Evolutionary conservation across 192 early-diverging fungal genomes (phyloP), one percentile per base, ranked within the genome.

Genomic region (Coemansia furcata): DNA sequence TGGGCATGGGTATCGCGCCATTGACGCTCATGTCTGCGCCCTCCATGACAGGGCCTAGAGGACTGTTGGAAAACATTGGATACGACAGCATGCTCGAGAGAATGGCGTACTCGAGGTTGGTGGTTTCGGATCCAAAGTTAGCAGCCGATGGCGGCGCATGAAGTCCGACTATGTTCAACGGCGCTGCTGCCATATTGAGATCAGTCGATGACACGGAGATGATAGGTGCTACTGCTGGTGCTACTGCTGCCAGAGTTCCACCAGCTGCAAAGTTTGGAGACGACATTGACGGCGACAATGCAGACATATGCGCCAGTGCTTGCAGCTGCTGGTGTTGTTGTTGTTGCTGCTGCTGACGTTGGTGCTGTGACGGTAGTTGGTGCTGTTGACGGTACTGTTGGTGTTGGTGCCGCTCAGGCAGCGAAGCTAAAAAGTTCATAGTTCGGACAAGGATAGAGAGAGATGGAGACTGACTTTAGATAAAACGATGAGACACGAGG

Each of bases 21-120:
- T 69, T 67, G 6, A 74, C 67, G 1, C 66, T 64, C 57, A 79
- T 35, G 37, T 78, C 76, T 3, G 76, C 38, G 50, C 50, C 38
- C 17, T 72, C 69, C 37, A 72, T 44, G 47, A 43, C 30, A 0
- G 69, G 15, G n/a, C 50, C 33, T 49, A 71, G 30, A 9, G 69
- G 69, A 50, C 69, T 65, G 66, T 71, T 65, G 70, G 72, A 21
- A 73, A 82, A 68, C 57, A 85, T 71, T n/a, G 86, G 83, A 46
- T 87, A 85, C 35, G 86, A 78, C n/a, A 97, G 84, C 94, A 97
- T 97, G 66, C 87, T 93, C 3, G 92, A 92, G 23, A 97, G 77
- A 39, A 97, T 90, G 2, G 90, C 88, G 69, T 95, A 94, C 78
- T 98, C 96, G 36, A 94, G 85, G 68, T 93, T 96, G 65, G 91